Conservation (phyloP, 257 asterid genomes). For the Thymus mandschuricus region DNA sequence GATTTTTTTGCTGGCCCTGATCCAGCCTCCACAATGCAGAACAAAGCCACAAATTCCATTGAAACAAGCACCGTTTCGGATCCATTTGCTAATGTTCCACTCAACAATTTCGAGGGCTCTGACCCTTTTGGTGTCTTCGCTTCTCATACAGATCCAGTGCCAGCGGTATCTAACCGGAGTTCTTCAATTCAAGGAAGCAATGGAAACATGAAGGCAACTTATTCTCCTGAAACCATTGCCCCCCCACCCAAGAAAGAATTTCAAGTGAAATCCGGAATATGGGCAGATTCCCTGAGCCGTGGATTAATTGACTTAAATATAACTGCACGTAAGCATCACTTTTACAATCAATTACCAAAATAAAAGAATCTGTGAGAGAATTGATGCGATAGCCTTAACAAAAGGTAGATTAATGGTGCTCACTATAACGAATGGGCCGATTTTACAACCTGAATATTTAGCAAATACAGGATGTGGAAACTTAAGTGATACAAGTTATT, state of each 20-base stretch:
- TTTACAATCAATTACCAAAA: constrained; percentile 1
- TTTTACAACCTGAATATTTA: neutral
- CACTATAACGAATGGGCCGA: neutral
- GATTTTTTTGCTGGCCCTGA: constrained; percentile 73
- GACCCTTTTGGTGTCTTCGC: constrained; percentile 72
- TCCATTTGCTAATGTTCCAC: constrained; percentile 84
- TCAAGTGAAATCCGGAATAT: constrained; percentile 93
- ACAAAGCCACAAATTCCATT: constrained; percentile 43
- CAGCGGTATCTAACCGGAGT: constrained; percentile 41
- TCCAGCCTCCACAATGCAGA: constrained; percentile 46
- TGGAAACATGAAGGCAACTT: constrained; percentile 41
- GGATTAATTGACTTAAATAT: constrained; percentile 89
- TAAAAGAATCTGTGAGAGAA: too few relatives aligned
- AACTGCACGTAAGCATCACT: constrained; percentile 73
- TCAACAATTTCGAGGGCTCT: constrained; percentile 67
- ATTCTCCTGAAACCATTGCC: constrained; percentile 39
- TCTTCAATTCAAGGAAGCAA: constrained; percentile 44
- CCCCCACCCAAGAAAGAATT: constrained; percentile 52
- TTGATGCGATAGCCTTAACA: neutral
- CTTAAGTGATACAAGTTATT: neutral
- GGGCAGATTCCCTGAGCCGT: constrained; percentile 98
- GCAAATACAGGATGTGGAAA: neutral
- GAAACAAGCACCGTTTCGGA: constrained; percentile 48
- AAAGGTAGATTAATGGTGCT: neutral
- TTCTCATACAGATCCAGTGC: constrained; percentile 48